Conservation (phyloP, 345 rosid species). For the Rhizophora mangle region DNA sequence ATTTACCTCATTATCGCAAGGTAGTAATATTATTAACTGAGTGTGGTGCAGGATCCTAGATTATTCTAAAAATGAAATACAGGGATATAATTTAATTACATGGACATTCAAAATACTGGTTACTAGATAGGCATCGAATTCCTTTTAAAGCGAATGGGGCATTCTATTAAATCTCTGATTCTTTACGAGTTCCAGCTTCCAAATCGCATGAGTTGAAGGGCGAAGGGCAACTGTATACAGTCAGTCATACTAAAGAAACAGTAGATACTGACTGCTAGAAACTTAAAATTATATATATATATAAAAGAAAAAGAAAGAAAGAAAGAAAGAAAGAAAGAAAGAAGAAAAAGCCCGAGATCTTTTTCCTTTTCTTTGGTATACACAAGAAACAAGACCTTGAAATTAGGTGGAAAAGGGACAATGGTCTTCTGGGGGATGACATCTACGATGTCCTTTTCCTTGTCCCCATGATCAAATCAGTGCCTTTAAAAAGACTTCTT, state of each 20-base stretch:
- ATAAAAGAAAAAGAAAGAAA: no score
- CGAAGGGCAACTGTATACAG: no score
- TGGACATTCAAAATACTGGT: background rate
- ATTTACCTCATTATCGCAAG: slow-evolving; percentile 21
- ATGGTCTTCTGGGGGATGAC: slow-evolving; percentile 33
- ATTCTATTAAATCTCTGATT: no score
- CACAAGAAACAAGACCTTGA: background rate
- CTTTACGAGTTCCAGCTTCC: no score
- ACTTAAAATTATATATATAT: no score
- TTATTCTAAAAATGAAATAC: background rate
- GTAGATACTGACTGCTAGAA: background rate
- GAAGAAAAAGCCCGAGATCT: background rate
- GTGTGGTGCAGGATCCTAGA: no score
- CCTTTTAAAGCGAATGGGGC: no score
- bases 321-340: no score
- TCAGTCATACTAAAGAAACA: background rate
- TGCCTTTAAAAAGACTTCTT: slow-evolving; percentile 35
- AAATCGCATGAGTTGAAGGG: no score
- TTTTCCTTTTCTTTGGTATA: no score
- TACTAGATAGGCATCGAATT: background rate
- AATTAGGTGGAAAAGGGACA: slow-evolving; percentile 34
- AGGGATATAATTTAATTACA: background rate
- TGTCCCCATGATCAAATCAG: slow-evolving; percentile 23
- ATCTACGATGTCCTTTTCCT: slow-evolving; percentile 19
- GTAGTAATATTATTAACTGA: no score